Evolutionary conservation across 1,139 yeast species (phyloP), one percentile per base, ranked within the genome.

Genomic region (Suhomyces chickasaworum): DNA sequence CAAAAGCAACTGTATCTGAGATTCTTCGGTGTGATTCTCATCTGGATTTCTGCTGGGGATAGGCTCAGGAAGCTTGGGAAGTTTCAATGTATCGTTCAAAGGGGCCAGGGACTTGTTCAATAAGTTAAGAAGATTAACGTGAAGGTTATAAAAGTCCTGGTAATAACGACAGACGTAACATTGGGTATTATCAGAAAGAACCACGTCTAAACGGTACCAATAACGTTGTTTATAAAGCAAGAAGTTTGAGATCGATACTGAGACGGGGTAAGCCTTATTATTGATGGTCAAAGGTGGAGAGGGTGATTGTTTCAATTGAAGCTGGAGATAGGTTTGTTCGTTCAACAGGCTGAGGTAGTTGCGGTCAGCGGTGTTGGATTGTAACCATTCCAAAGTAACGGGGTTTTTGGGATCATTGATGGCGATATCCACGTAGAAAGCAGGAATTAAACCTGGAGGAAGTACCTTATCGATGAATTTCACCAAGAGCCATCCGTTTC

Each of bases 1-100:
- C 43, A 61, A 49, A n/a, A 60, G 54, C 22, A 57, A 23, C 29
- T 54, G 51, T 38, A 63, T 52, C 20, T 57, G 52, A n/a, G 41
- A 30, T 18, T 44, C 46, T 13, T 39, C 50, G 12, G 29, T 25
- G 22, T 41, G 23, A 13, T 42, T 37, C 33, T 51, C 56, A 27
- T 58, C 57, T 12, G 36, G 45, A 12, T 52, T 51, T 35, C 53
- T 43, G 42, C 57, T 50, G 7, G 73, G 73, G 10, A 74, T 68
- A 3, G 78, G 79, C 49, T 71, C 75, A 1, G 78, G 80, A 35
- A 74, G 58, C 52, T 67, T 72, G 6, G 79, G 78, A 17, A 73
- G 58, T 40, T 54, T 60, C 32, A 66, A 50, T 4, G 52, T 41
- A 9, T 49, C 56, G n/a, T 48, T 48, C 23, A 43, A 37, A 3